Evolutionary conservation across 208 protist species (phyloP).

Genomic region (Leishmania arabica): DNA sequence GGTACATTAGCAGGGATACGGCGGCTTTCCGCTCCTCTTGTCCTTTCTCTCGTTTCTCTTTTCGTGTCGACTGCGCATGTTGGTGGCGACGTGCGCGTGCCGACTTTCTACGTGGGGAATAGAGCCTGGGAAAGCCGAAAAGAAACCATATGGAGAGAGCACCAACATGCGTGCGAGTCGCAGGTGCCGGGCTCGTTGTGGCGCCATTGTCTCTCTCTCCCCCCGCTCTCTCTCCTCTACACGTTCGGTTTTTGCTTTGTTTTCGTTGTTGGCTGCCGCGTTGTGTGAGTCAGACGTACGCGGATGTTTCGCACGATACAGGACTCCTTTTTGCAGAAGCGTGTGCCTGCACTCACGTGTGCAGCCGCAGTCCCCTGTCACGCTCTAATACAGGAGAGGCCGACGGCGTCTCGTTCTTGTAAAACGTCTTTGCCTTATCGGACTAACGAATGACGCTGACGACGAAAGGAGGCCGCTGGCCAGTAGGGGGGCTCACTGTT

Average conservation of each 20-base stretch:
- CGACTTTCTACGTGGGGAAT: background rate
- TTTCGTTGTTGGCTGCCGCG: background rate
- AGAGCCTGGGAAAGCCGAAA: background rate
- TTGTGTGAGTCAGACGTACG: background rate
- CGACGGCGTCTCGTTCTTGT: background rate
- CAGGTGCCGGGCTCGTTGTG: background rate
- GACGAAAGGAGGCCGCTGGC: background rate
- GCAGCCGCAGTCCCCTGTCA: background rate
- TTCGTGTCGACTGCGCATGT: background rate
- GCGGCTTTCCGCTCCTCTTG: background rate
- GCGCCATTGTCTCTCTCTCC: background rate
- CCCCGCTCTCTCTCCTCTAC: background rate
- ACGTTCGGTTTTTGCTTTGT: background rate
- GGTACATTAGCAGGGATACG: background rate
- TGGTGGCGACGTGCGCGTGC: too few relatives aligned
- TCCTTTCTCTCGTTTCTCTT: background rate
- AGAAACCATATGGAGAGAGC: background rate
- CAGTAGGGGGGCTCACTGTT: background rate
- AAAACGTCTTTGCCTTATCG: background rate
- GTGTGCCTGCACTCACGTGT: background rate
- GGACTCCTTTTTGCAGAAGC: background rate
- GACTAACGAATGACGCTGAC: background rate
- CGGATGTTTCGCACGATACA: background rate
- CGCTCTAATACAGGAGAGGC: background rate
- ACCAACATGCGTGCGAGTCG: background rate